phyloP scores from a whole-genome alignment of 768 basidiomycete species.

The Suillus plorans region DNA sequence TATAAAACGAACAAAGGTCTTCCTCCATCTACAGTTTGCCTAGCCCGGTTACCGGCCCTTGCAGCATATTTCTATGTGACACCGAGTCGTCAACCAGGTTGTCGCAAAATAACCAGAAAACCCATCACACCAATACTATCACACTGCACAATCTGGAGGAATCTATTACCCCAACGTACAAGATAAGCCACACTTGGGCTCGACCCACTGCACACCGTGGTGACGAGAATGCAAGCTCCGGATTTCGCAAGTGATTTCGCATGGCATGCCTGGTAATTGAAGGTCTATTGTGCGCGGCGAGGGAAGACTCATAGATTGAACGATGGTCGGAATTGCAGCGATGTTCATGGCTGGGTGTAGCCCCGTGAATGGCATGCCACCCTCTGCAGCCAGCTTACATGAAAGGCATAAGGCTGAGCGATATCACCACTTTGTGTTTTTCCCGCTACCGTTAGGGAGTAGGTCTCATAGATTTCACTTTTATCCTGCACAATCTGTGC shows the following conservation, averaged over 20 bases:
- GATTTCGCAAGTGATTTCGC: too few relatives aligned
- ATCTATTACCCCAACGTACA: background rate
- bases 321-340: background rate
- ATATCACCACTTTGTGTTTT: conserved; percentile 10
- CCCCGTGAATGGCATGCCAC: background rate
- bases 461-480: too few relatives aligned
- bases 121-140: background rate
- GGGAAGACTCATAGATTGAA: background rate
- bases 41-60: too few relatives aligned
- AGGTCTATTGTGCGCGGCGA: background rate
- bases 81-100: background rate
- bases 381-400: background rate
- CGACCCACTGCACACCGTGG: background rate
- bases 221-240: background rate
- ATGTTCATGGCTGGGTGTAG: background rate
- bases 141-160: background rate
- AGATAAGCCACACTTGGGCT: background rate
- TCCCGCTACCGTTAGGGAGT: background rate
- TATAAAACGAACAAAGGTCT: background rate
- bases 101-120: background rate
- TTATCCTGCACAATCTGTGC: too few relatives aligned
- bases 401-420: conserved; percentile 46
- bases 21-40: background rate
- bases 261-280: background rate
- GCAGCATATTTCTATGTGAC: background rate